Evolutionary conservation across 768 basidiomycete genomes (phyloP).

Genomic region (Mycena belliarum): DNA sequence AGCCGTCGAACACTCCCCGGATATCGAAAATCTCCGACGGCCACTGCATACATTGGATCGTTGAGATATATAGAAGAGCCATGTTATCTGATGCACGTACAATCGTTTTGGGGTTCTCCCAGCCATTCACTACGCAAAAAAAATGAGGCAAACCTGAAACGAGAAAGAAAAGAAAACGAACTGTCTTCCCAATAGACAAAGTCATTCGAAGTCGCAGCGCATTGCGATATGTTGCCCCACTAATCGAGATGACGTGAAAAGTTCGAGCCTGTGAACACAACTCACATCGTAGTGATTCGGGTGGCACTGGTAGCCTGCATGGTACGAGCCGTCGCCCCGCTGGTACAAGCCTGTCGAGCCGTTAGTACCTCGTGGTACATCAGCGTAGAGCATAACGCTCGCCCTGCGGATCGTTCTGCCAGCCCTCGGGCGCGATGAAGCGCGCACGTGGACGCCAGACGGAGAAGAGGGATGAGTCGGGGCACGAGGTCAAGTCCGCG

Average conservation of each 20-base stretch:
- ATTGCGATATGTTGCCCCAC: conserved; percentile 18
- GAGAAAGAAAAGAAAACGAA: background rate
- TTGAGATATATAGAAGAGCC: background rate
- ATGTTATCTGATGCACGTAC: no score
- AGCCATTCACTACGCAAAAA: conserved; percentile 13
- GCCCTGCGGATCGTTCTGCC: conserved; percentile 18
- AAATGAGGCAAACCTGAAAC: background rate
- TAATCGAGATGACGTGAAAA: background rate
- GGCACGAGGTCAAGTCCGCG: conserved; percentile 10
- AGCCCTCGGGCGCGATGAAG: conserved; percentile 15
- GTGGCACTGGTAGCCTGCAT: conserved; percentile 18
- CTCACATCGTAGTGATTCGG: conserved; percentile 9
- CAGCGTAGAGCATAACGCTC: background rate
- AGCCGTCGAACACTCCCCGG: conserved; percentile 18
- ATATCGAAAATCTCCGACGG: conserved; percentile 14
- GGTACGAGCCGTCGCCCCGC: conserved; percentile 15
- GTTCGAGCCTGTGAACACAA: background rate
- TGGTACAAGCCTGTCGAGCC: conserved; percentile 10
- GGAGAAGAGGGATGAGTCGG: conserved; percentile 13
- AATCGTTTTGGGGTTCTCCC: conserved; percentile 17
- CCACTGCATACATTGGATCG: conserved; percentile 8
- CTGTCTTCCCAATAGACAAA: conserved; percentile 22
- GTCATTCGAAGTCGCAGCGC: conserved; percentile 15
- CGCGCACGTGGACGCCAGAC: conserved; percentile 17
- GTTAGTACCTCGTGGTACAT: background rate